Conservation (phyloP, 345 rosid species). For the Passiflora organensis region DNA sequence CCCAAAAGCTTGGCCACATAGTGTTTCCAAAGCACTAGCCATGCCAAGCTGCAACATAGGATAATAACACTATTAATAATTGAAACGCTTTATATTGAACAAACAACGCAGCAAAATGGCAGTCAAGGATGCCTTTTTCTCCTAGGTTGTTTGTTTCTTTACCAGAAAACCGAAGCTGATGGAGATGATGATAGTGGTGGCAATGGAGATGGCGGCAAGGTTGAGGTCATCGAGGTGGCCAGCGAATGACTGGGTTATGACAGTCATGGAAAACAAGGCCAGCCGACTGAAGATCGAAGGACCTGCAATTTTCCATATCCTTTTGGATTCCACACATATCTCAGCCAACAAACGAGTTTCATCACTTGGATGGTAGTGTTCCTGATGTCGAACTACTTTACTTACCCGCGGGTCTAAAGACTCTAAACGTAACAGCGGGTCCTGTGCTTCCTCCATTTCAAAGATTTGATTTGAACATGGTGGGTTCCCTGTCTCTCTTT, state of each 20-base stretch:
- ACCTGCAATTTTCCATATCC: slow-evolving; percentile 78
- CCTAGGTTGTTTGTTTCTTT: neutral
- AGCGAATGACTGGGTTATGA: slow-evolving; percentile 86
- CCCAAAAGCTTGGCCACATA: slow-evolving; percentile 29
- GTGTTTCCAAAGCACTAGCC: slow-evolving; percentile 25
- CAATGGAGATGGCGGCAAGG: slow-evolving; percentile 74
- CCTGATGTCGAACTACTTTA: too few relatives aligned
- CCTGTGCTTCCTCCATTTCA: too few relatives aligned
- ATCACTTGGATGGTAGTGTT: too few relatives aligned
- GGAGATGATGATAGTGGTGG: slow-evolving; percentile 50
- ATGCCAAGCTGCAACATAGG: slow-evolving; percentile 6
- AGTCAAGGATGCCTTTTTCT: neutral
- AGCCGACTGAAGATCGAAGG: slow-evolving; percentile 69
- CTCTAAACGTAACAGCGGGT: too few relatives aligned
- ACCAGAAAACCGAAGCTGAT: slow-evolving; percentile 80
- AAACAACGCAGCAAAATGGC: neutral
- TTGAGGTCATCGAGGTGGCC: slow-evolving; percentile 86
- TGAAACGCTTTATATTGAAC: too few relatives aligned
- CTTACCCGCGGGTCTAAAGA: too few relatives aligned
- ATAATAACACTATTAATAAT: too few relatives aligned
- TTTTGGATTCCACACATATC: slow-evolving; percentile 69
- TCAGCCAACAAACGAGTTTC: too few relatives aligned
- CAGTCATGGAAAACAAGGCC: slow-evolving; percentile 55
- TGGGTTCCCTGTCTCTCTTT: too few relatives aligned
- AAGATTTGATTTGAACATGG: too few relatives aligned